A percentile compares a stretch with the other conserved stretches of the same genome.
Evolutionary conservation across 306 rosid genomes (phyloP).

Genomic region (Vigna unguiculata): DNA sequence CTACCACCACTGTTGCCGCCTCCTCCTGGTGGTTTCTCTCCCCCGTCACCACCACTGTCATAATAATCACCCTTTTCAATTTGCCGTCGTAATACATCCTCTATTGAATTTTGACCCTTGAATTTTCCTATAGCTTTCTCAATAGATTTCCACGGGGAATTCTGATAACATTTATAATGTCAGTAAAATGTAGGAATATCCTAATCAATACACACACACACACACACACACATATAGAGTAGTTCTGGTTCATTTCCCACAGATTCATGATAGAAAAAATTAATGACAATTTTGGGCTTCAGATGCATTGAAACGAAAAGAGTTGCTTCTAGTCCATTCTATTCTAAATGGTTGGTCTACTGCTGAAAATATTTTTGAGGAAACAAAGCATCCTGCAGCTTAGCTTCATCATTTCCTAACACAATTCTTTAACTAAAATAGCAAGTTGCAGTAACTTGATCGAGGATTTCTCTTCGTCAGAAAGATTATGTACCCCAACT

Average conservation of each 20-base stretch:
- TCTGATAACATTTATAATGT: conserved; percentile 48
- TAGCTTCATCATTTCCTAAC: background rate
- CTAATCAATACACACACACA: conserved; percentile 1
- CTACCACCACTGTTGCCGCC: conserved; percentile 44
- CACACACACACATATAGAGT: background rate
- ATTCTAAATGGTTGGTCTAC: conserved; percentile 2
- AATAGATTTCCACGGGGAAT: conserved; percentile 60
- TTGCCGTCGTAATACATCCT: conserved; percentile 69
- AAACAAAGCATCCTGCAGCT: conserved; percentile 5
- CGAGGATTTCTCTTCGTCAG: background rate
- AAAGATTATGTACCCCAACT: background rate
- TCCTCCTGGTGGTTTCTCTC: conserved; percentile 55
- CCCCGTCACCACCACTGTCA: conserved; percentile 58
- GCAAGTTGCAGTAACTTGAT: background rate
- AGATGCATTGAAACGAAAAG: background rate
- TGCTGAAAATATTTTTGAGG: background rate
- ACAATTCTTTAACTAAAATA: conserved; percentile 15
- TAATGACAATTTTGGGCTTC: conserved; percentile 8
- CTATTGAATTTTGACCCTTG: conserved; percentile 73
- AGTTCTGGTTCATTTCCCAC: conserved; percentile 11
- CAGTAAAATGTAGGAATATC: conserved; percentile 33
- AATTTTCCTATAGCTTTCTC: conserved; percentile 56
- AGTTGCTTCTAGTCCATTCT: conserved; percentile 4
- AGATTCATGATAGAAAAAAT: conserved; percentile 26
- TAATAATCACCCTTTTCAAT: conserved; percentile 65